Base-by-base conservation (phyloP, 768 basidiomycete species). In the Lanmaoa rubissima region DNA sequence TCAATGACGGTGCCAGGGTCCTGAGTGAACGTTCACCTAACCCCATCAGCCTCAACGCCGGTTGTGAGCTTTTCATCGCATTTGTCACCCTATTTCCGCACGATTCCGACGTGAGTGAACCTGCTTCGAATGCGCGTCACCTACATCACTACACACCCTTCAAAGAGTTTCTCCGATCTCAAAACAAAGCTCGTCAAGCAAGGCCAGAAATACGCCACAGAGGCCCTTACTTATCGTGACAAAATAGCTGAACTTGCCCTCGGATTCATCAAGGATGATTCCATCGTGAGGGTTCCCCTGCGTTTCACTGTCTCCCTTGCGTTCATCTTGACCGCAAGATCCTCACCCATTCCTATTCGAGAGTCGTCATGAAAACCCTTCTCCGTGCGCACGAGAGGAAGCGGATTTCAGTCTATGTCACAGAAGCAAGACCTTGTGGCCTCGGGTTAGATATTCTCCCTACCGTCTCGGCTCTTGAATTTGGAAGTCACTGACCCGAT, bases 341-440 rank as follows among this genome's bases (percentile, higher is more conserved):
- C 68, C 82, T 99, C 55, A 98, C 94, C 3, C 97, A 99, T 74
- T 94, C 93, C 35, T 95, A 95, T 76, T 98, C 94, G 26, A 82
- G 97, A 65, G 94, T 98, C 44, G 96, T 99, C 53, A 88, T 95
- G 77, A 87, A 93, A 73, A 90, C 95, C 36, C 81, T 99, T 51
- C 80, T 98, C 45, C 83, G 88, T 55, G 95, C 97, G 17, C 93
- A 96, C 71, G 80, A 87, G 67, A 85, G 83, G 70, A 98, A 98
- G 77, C 83, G 95, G 54, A 92, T 98, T 73, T 93, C 92, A 66
- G 96, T 99, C 39, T 98, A 94, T 72, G 96, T 99, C 56, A 98
- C 96, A 63, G 93, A 98, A 84, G 92, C 92, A 35, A 83, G 92
- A 61, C 94, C 96, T 71, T 84, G 83, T 69, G 91, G 89, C 66